A percentile compares a stretch with the other conserved stretches of the same genome.
Conservation (phyloP, 805 yeast species). For the Candida hungchunana region DNA sequence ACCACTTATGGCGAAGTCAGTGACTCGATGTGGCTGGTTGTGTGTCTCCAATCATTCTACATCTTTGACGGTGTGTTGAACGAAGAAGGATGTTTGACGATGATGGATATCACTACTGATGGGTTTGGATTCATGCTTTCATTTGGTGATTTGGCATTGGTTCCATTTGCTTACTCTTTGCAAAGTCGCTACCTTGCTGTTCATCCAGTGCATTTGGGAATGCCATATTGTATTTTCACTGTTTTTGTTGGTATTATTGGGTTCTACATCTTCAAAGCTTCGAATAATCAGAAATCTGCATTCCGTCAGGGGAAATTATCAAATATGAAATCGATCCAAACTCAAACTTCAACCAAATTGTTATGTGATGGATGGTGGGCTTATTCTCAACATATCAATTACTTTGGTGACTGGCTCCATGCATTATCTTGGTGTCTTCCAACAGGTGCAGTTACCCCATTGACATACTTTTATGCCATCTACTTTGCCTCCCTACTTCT, state of each 20-base stretch:
- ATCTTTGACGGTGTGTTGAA: conserved; percentile 88
- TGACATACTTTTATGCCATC: conserved; percentile 82
- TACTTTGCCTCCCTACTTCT: conserved; percentile 79
- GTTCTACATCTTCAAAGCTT: conserved; percentile 73
- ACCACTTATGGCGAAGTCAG: conserved; percentile 51
- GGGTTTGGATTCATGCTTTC: conserved; percentile 97
- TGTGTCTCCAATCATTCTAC: conserved; percentile 70
- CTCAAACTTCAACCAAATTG: conserved; percentile 74
- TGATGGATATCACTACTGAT: conserved; percentile 96
- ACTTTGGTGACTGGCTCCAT: conserved; percentile 92
- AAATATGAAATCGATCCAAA: conserved; percentile 64
- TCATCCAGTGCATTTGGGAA: conserved; percentile 54
- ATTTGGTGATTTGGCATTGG: conserved; percentile 89
- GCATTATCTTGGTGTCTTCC: conserved; percentile 91
- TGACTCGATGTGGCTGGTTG: conserved; percentile 70
- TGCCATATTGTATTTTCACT: conserved; percentile 33
- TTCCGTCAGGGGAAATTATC: conserved; percentile 76
- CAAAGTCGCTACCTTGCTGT: conserved; percentile 80
- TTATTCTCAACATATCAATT: conserved; percentile 85
- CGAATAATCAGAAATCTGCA: conserved; percentile 80
- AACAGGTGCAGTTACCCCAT: conserved; percentile 73
- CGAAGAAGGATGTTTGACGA: conserved; percentile 83
- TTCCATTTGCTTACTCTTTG: conserved; percentile 86
- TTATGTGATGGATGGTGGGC: conserved; percentile 97
- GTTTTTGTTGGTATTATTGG: conserved; percentile 54